Base-by-base conservation (phyloP, 805 yeast species). In the Saturnispora ahearnii region DNA sequence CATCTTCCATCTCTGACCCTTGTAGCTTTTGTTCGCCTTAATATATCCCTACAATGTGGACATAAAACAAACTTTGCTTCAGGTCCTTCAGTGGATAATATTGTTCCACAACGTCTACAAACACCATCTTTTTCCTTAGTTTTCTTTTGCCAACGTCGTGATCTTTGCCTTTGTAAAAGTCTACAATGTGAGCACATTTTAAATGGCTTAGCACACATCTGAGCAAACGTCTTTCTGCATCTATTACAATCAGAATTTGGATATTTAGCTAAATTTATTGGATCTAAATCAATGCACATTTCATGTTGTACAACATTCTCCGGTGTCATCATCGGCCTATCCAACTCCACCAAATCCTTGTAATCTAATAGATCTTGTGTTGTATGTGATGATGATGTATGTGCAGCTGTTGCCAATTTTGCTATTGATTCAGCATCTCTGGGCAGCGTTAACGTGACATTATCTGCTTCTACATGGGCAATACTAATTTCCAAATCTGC, bases 101-200 rank as follows among this genome's bases (percentile, higher is more conserved):
- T 68, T 8, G 70, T 62, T 9, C 85, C 87, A 66, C 87, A 81
- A 46, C 87, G 65, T 46, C 84, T 70, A 58, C 87, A 81, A 4
- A 78, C 82, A 8, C 85, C 85, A 29, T 68, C 71, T 55, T 77
- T 81, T 54, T 72, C 73, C 56, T 77, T 79, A 4, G 84, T 80
- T 54, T 74, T 74, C 59, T 69, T 66, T 58, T 81, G 86, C 87
- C 87, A 82, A 53, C 84, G 67, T 52, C 82, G 66, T 5, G 81
- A 74, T 53, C 87, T 64, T 59, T 78, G 79, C 45, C 87, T 64
- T 60, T 82, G 87, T 45, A 79, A 62, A 46, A 76, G 81, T 34
- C 87, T 72, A 59, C 87, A 82, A 58, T 79, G 86, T 30, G 74
- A 73, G 59, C 87, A 82, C 48, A 80, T 64, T 59, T 78, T 79